phyloP scores from a whole-genome alignment of 31 red algal species.

The Porphyra umbilicalis region DNA sequence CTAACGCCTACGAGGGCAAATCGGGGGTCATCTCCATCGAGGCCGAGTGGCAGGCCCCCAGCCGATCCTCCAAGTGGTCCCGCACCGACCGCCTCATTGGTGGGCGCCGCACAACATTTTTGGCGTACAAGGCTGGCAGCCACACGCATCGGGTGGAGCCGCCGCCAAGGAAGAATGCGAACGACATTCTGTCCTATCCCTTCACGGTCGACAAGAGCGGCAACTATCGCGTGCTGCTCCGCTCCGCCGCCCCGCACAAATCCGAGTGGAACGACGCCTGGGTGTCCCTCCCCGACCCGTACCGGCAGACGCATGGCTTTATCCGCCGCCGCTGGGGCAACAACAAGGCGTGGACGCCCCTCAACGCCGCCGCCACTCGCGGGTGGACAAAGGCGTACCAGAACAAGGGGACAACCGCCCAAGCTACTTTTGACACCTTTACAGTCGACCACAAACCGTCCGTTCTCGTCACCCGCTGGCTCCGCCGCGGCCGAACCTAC shows the following conservation, averaged over 20 bases:
- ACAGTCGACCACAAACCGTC: background rate
- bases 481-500: background rate
- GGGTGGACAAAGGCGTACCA: background rate
- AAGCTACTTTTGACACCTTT: background rate
- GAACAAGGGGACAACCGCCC: background rate
- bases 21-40: background rate
- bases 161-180: background rate
- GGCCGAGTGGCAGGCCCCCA: background rate
- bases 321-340: background rate
- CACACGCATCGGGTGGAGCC: background rate
- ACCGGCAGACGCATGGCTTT: background rate
- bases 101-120: background rate
- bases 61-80: background rate
- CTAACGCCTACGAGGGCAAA: background rate
- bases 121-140: background rate
- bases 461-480: background rate
- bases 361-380: background rate
- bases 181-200: background rate
- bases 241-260: constrained; percentile 27
- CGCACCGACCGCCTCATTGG: background rate
- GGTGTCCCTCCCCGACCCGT: constrained; percentile 30
- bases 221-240: constrained; percentile 22
- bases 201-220: constrained; percentile 35
- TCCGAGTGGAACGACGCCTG: constrained; percentile 47
- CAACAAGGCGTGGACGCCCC: background rate